phyloP scores from a whole-genome alignment of 2,329 filamentous ascomycete species.

The Fusarium bactridioides region DNA sequence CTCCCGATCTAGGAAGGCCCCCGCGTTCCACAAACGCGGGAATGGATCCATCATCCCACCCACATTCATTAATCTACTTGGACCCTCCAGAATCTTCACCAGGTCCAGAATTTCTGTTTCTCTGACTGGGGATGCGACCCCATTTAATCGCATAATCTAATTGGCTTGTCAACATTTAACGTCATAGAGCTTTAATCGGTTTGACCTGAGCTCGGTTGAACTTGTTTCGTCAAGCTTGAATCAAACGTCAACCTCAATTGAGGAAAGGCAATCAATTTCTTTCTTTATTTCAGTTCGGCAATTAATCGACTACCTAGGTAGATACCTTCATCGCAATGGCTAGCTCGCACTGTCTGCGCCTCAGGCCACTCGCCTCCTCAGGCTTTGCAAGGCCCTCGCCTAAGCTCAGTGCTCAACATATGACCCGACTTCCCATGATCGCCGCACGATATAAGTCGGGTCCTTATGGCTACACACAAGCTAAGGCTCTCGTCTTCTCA shows the following conservation, averaged over 20 bases:
- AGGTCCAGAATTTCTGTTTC: not conserved
- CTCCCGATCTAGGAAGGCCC: constrained; percentile 22
- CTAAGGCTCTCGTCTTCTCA: constrained; percentile 81
- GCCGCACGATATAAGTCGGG: constrained; percentile 61
- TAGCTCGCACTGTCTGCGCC: constrained; percentile 32
- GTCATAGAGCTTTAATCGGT: constrained; percentile 27
- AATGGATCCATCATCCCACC: constrained; percentile 30
- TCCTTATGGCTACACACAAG: constrained; percentile 83
- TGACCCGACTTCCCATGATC: constrained; percentile 33
- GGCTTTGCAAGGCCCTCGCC: constrained; percentile 34
- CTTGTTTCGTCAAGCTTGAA: constrained; percentile 9
- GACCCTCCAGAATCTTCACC: not conserved
- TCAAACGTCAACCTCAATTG: not conserved
- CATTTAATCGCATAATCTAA: constrained; percentile 24
- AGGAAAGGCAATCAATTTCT: not conserved
- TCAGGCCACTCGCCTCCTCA: constrained; percentile 32
- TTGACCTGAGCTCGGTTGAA: constrained; percentile 18
- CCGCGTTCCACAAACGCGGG: constrained; percentile 24
- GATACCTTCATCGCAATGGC: constrained; percentile 28
- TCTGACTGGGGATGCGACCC: not conserved
- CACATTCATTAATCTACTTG: constrained; percentile 4
- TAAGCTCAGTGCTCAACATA: constrained; percentile 20
- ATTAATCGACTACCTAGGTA: not conserved
- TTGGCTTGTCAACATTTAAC: constrained; percentile 12
- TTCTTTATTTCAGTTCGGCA: not conserved